These are phyloP conservation scores for Domatiomyces catenatus DNA, from an alignment of 2,329 filamentous ascomycete genomes.

Conservation along the genomic window DNA sequence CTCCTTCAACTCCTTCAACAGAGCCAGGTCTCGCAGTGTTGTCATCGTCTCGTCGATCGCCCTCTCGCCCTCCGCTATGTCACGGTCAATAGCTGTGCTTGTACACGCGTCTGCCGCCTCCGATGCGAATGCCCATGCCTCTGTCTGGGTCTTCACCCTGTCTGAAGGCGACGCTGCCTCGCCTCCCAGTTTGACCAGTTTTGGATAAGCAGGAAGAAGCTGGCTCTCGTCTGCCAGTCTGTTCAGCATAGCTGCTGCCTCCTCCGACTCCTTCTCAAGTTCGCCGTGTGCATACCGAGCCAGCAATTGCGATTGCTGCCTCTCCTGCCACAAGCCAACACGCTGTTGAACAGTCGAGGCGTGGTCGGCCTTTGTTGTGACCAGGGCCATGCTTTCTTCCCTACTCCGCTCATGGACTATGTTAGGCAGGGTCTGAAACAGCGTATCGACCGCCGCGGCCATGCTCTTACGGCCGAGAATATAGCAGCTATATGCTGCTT, in stretches of 20 bases:
- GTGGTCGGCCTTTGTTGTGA: neutral
- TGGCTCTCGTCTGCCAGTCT: constrained; percentile 17
- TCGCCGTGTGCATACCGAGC: constrained; percentile 4
- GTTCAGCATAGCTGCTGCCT: constrained; percentile 8
- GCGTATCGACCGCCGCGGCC: neutral
- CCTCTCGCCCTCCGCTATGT: constrained; percentile 6
- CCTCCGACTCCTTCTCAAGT: constrained; percentile 2
- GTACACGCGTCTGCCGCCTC: constrained; percentile 8
- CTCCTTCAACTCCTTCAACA: neutral
- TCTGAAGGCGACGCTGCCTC: constrained; percentile 4
- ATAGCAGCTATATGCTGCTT: constrained; percentile 11
- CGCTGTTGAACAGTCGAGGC: neutral
- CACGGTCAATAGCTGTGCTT: constrained; percentile 3
- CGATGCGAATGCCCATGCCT: constrained; percentile 15
- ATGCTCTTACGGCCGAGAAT: constrained; percentile 8
- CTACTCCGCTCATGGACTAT: neutral
- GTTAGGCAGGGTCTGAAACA: constrained; percentile 1
- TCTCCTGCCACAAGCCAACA: neutral
- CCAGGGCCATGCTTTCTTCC: neutral
- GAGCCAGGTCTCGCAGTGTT: neutral
- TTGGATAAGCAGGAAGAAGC: constrained; percentile 13
- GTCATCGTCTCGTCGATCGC: constrained; percentile 4
- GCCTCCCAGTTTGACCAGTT: constrained; percentile 6
- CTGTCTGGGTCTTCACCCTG: constrained; percentile 6
- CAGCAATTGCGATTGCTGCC: neutral